Conservation (phyloP, 108 stramenopile species). For the Skeletonema grethae region DNA sequence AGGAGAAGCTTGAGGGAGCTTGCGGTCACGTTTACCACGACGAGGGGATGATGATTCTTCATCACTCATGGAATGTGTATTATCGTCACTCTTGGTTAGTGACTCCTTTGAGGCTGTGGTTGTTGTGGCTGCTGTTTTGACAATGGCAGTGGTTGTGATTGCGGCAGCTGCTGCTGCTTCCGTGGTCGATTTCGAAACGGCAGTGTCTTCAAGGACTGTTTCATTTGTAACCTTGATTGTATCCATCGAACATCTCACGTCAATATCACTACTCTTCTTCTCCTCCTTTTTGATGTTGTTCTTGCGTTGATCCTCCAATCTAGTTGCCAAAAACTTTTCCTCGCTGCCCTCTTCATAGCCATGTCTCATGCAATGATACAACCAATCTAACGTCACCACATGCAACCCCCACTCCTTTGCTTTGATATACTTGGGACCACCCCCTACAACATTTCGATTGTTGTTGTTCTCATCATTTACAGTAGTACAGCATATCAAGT, state of each 20-base stretch:
- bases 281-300: slow-evolving; percentile 5
- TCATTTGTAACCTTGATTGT: neutral
- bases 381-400: slow-evolving; percentile 76
- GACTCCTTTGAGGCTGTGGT: neutral
- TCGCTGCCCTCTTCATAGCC: slow-evolving; percentile 66
- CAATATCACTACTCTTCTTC: neutral
- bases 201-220: neutral
- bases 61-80: neutral
- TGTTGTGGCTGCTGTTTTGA: too few species aligned
- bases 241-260: neutral
- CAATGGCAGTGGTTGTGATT: neutral
- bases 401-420: slow-evolving; percentile 76
- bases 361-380: slow-evolving; percentile 61
- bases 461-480: neutral
- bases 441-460: slow-evolving; percentile 26
- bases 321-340: slow-evolving; percentile 23
- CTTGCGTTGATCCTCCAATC: slow-evolving; percentile 3
- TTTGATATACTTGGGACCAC: slow-evolving; percentile 59
- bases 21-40: slow-evolving; percentile 10
- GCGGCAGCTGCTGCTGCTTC: neutral
- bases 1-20: neutral
- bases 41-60: slow-evolving; percentile 8
- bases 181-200: neutral
- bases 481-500: slow-evolving; percentile 59
- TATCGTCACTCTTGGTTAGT: neutral